These are phyloP conservation scores for Puya raimondii DNA, from an alignment of 176 grass and related monocot species.

Conservation along the genomic window DNA sequence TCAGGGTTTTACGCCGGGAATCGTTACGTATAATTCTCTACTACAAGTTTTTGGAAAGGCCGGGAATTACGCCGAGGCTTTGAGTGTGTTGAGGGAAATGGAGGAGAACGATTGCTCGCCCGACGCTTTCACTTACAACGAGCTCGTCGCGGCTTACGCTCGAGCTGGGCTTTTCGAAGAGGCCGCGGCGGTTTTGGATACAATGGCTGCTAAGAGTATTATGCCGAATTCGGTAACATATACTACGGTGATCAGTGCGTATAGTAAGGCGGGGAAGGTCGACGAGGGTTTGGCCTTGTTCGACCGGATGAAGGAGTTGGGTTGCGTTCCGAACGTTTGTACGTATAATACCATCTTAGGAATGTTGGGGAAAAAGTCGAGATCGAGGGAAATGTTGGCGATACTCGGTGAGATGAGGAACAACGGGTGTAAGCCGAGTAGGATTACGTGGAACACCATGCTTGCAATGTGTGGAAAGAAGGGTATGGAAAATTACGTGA, in stretches of 20 bases:
- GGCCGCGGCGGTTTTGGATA: conserved; percentile 43
- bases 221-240: conserved; percentile 69
- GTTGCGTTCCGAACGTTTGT: conserved; percentile 45
- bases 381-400: conserved; percentile 46
- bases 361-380: conserved; percentile 78
- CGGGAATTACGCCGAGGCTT: conserved; percentile 43
- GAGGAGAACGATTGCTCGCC: conserved; percentile 46
- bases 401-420: conserved; percentile 62
- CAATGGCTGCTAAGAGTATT: conserved; percentile 56
- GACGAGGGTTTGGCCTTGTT: conserved; percentile 59
- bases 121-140: conserved; percentile 68
- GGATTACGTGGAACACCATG: conserved; percentile 87
- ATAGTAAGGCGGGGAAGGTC: conserved; percentile 49
- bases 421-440: conserved; percentile 56
- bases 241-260: conserved; percentile 62
- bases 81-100: conserved; percentile 68
- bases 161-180: conserved; percentile 66
- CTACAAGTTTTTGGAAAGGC: conserved; percentile 75
- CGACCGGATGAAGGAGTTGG: conserved; percentile 59
- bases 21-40: conserved; percentile 73
- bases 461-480: conserved; percentile 66
- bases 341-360: conserved; percentile 67
- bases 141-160: conserved; percentile 54
- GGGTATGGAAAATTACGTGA: conserved; percentile 64
- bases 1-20: conserved; percentile 40